Conservation (phyloP, 1,284 basidiomycete species). For the Pseudozyma sp. region DNA sequence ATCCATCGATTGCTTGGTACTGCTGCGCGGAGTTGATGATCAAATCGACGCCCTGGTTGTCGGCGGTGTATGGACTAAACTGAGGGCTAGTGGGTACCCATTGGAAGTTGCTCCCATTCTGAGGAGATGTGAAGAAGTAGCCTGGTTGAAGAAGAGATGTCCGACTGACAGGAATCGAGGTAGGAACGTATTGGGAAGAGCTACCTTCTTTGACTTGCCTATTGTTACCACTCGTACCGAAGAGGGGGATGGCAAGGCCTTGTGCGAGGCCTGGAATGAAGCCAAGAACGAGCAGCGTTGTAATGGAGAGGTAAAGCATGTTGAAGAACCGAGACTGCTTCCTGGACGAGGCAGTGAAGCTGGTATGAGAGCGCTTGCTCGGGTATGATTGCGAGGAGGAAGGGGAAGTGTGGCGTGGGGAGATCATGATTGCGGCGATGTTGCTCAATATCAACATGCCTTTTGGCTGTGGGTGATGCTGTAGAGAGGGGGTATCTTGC, state of each 20-base stretch:
- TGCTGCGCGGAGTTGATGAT: conserved; percentile 39
- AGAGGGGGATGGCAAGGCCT: conserved; percentile 26
- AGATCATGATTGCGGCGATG: no score
- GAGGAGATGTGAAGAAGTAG: conserved; percentile 32
- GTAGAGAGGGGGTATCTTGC: no score
- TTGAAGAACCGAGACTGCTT: conserved; percentile 10
- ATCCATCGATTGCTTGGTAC: conserved; percentile 49
- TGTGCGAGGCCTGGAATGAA: conserved; percentile 1
- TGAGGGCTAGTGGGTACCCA: conserved; percentile 33
- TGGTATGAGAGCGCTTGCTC: not conserved
- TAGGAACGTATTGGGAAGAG: conserved; percentile 28
- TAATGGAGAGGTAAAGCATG: conserved; percentile 12
- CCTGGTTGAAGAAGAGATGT: conserved; percentile 27
- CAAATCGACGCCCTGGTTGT: conserved; percentile 49
- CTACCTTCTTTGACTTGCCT: conserved; percentile 13
- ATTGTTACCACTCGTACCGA: no score
- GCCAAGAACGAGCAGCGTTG: not conserved
- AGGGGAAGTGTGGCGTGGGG: no score
- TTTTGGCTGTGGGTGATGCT: no score
- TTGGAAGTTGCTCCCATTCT: conserved; percentile 39
- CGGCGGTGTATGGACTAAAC: conserved; percentile 23
- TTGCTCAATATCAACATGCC: no score
- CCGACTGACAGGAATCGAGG: conserved; percentile 23
- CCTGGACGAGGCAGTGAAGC: conserved; percentile 15
- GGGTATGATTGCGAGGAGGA: no score